phyloP scores from a whole-genome alignment of 345 rosid genomes.

The Geranium rotundifolium region DNA sequence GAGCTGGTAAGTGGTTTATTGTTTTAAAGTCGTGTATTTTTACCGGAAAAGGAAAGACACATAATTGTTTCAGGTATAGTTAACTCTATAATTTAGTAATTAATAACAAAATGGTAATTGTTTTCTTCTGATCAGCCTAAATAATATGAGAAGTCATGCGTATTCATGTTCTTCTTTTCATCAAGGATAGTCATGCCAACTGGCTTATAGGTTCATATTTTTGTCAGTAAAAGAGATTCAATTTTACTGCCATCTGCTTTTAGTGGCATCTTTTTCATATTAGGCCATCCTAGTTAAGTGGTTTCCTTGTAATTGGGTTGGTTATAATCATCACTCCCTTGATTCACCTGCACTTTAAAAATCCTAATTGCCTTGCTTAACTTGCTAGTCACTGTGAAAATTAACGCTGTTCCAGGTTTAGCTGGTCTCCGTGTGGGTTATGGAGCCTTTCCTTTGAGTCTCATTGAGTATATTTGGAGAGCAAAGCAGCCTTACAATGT shows the following conservation, averaged over 20 bases:
- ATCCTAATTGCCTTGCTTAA: neutral
- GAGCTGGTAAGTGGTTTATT: constrained; percentile 56
- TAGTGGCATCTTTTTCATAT: no score
- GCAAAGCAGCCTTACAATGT: constrained; percentile 95
- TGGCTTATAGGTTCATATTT: no score
- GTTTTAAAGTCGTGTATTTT: neutral
- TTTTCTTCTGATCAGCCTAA: neutral
- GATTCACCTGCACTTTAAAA: no score
- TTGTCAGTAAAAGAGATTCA: no score
- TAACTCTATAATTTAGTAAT: no score
- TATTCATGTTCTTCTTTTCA: no score
- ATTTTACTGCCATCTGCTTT: no score
- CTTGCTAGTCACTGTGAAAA: neutral
- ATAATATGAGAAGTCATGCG: neutral
- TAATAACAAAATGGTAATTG: neutral
- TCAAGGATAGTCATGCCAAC: neutral
- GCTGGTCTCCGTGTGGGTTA: constrained; percentile 94
- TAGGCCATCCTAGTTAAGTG: no score
- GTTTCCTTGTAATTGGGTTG: neutral
- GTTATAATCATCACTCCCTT: neutral
- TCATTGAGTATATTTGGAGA: constrained; percentile 83
- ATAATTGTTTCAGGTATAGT: no score
- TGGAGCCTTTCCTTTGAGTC: constrained; percentile 82
- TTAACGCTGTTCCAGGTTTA: constrained; percentile 36
- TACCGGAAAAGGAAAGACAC: neutral